Evolutionary conservation across 2,329 filamentous ascomycete species (phyloP), one percentile per base, ranked within the genome.

Genomic region (Xylariaceae sp.): DNA sequence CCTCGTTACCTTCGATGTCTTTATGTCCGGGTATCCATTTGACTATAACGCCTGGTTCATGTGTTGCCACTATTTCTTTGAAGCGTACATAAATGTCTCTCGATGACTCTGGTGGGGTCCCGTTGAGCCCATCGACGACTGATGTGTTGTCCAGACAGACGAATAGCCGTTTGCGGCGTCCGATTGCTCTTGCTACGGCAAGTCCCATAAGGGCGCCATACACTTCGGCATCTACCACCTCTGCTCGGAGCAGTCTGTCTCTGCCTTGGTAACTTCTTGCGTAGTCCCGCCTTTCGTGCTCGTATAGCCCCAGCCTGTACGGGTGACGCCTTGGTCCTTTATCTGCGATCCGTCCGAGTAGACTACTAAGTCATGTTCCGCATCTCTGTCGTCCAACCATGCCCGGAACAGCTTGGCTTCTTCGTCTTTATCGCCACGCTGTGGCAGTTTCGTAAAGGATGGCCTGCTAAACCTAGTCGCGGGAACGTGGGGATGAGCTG

Each of bases 391-490:
- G 12, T 14, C 27, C 27, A 29, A 14, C 27, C 27, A 29, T 29
- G 13, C 27, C 27, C 27, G 27, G 27, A 29, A 29, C 12, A 29
- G n/a, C n/a, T 29, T 29, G n/a, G 27, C 27, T 29, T 29, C 27
- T 13, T 29, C 27, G 27, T 29, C 27, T 29, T 29, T 29, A 29
- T 29, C n/a, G 12, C 27, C 27, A 14, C 27, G 27, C 27, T 29
- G 27, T 29, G 27, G 27, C 27, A 14, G 27, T 29, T 29, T 29
- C n/a, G 27, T 29, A n/a, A 14, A 29, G 6, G n/a, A 29, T 14
- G 27, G 27, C 27, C 27, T 29, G 27, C 27, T 29, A 29, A 29
- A 29, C 16, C 27, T 29, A 14, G 27, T 13, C 27, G 6, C 16
- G 27, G 27, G n/a, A 29, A 29, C 27, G 27, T n/a, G n/a, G 27